Evolutionary conservation across 768 basidiomycete species (phyloP).

Genomic region (Serendipita indica): DNA sequence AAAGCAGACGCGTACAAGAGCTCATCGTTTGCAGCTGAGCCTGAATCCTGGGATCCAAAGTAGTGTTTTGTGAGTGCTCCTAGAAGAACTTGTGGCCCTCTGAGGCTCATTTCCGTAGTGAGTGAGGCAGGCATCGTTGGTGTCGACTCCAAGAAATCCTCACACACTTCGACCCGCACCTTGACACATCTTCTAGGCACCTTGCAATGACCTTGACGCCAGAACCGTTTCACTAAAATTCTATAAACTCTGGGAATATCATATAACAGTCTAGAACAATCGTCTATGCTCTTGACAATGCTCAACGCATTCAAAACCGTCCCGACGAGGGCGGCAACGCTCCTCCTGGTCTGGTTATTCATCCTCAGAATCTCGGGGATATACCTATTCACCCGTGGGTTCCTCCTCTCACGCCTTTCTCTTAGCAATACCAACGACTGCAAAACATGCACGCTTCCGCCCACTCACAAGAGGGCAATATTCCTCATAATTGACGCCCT

Average conservation of each 20-base stretch:
- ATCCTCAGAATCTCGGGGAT: conserved; percentile 63
- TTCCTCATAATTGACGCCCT: conserved; percentile 83
- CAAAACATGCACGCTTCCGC: conserved; percentile 32
- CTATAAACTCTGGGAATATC: too few species aligned
- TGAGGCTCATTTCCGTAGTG: conserved; percentile 6
- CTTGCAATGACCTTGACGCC: too few species aligned
- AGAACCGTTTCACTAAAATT: too few species aligned
- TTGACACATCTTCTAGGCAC: too few species aligned
- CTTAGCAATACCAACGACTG: conserved; percentile 42
- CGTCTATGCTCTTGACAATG: too few species aligned
- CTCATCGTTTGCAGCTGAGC: conserved; percentile 6
- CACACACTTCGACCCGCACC: too few species aligned
- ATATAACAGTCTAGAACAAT: too few species aligned
- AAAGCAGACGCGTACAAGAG: conserved; percentile 1
- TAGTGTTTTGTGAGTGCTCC: neutral
- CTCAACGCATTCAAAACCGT: neutral
- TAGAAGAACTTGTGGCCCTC: neutral
- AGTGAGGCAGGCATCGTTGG: neutral
- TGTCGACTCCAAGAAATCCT: conserved; percentile 7
- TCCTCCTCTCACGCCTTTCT: conserved; percentile 67
- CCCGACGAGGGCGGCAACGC: neutral
- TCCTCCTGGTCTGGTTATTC: conserved; percentile 28
- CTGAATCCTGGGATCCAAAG: neutral
- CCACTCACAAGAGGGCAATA: conserved; percentile 68
- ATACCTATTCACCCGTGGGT: conserved; percentile 83